These are phyloP conservation scores for Globisporangium lucens DNA, from an alignment of 352 stramenopile species.

Conservation along the genomic window DNA sequence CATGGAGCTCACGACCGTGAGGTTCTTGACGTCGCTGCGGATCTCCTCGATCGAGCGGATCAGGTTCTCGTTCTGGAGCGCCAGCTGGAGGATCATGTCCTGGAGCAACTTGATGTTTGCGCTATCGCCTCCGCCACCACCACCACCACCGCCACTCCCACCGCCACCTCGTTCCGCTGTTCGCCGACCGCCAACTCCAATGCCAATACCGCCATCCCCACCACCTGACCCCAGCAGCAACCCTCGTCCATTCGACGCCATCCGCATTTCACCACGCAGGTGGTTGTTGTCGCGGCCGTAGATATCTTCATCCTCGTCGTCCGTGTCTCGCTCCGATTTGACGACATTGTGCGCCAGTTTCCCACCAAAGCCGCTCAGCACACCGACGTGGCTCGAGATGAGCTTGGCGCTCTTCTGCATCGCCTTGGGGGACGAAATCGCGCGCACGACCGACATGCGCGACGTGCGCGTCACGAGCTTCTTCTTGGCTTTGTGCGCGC, in stretches of 20 bases:
- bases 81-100: constrained; percentile 56
- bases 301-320: constrained; percentile 8
- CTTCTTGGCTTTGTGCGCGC: neutral
- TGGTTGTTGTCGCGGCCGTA: neutral
- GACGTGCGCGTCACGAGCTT: constrained; percentile 6
- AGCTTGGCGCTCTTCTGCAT: constrained; percentile 20
- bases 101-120: constrained; percentile 37
- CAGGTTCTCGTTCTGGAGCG: constrained; percentile 50
- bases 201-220: neutral
- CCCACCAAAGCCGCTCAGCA: constrained; percentile 19
- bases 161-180: neutral
- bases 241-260: too few species aligned
- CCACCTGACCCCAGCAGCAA: neutral
- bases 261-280: neutral
- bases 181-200: neutral
- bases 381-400: constrained; percentile 20
- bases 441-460: constrained; percentile 22
- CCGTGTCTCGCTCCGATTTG: constrained; percentile 1
- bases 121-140: neutral
- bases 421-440: constrained; percentile 16
- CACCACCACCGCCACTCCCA: neutral
- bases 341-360: constrained; percentile 25
- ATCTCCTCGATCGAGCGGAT: constrained; percentile 47
- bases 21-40: constrained; percentile 27
- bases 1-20: constrained; percentile 18